These are phyloP conservation scores for Colletotrichum godetiae DNA, from an alignment of 2,329 filamentous ascomycete species.

Conservation along the genomic window DNA sequence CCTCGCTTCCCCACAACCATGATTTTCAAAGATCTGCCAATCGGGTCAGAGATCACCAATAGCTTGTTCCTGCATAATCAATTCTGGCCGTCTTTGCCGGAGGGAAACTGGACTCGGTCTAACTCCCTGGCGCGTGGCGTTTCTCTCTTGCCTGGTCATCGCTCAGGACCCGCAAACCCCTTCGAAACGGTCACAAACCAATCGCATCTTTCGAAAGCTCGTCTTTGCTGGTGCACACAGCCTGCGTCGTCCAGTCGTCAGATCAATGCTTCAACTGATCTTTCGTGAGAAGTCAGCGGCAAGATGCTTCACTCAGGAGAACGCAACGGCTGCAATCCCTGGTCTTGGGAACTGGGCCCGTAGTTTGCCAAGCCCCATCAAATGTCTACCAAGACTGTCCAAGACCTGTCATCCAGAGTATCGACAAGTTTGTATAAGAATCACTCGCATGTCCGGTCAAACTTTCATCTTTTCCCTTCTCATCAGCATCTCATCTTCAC, in stretches of 20 bases:
- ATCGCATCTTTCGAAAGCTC: constrained; percentile 29
- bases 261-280: constrained; percentile 35
- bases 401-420: constrained; percentile 34
- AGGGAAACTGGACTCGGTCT: constrained; percentile 12
- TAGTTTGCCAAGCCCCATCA: constrained; percentile 33
- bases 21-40: constrained; percentile 30
- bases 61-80: constrained; percentile 24
- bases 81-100: constrained; percentile 19
- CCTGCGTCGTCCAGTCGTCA: constrained; percentile 20
- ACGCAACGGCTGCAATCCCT: constrained; percentile 11
- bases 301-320: constrained; percentile 19
- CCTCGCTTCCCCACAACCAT: constrained; percentile 15
- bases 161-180: constrained; percentile 20
- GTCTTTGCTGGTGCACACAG: constrained; percentile 3
- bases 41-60: constrained; percentile 22
- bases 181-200: constrained; percentile 28
- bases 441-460: constrained; percentile 21
- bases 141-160: constrained; percentile 15
- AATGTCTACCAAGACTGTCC: constrained; percentile 16
- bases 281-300: constrained; percentile 22
- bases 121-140: constrained; percentile 2
- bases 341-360: constrained; percentile 8
- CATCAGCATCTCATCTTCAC: constrained; percentile 32
- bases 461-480: background rate
- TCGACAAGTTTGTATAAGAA: constrained; percentile 31